Conservation (phyloP, 2,329 filamentous ascomycete species). For the Myotisia sp. region DNA sequence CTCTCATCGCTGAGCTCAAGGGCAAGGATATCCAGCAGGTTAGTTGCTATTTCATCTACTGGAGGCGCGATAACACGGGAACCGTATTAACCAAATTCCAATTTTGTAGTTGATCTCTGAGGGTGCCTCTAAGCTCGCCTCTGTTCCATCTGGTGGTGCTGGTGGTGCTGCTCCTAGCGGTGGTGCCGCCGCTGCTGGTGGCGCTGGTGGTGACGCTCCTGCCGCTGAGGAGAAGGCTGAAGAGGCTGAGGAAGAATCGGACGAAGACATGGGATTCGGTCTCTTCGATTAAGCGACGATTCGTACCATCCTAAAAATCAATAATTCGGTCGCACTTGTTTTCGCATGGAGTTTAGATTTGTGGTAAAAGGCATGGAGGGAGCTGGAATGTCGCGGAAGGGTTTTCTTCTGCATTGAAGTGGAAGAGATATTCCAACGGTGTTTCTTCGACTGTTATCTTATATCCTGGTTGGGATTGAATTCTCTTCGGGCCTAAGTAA, state of each 20-base stretch:
- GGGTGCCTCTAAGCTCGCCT: slow-evolving; percentile 87
- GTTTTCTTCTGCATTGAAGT: no score
- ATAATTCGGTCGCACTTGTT: no score
- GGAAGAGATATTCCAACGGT: no score
- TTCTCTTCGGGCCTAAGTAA: no score
- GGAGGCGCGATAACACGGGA: slow-evolving; percentile 7
- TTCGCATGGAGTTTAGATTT: no score
- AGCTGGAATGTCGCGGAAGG: no score
- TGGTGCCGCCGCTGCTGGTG: slow-evolving; percentile 52
- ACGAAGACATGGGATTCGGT: slow-evolving; percentile 63
- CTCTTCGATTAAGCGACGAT: slow-evolving; percentile 49
- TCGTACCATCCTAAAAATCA: no score
- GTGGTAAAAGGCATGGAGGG: no score
- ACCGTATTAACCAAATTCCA: slow-evolving; percentile 14
- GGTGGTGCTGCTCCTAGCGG: slow-evolving; percentile 49
- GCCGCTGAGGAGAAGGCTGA: slow-evolving; percentile 53
- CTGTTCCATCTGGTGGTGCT: slow-evolving; percentile 83
- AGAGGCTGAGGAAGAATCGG: slow-evolving; percentile 63
- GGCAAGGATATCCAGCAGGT: slow-evolving; percentile 72
- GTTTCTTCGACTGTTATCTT: no score
- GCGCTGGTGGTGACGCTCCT: slow-evolving; percentile 49
- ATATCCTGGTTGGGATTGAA: no score
- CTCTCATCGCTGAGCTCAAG: slow-evolving; percentile 65
- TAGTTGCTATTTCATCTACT: slow-evolving; percentile 24
- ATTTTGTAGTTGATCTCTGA: slow-evolving; percentile 65